A percentile compares a stretch with the other conserved stretches of the same genome.
Evolutionary conservation across 2,329 filamentous ascomycete genomes (phyloP).

Genomic region (Fusarium sp.): DNA sequence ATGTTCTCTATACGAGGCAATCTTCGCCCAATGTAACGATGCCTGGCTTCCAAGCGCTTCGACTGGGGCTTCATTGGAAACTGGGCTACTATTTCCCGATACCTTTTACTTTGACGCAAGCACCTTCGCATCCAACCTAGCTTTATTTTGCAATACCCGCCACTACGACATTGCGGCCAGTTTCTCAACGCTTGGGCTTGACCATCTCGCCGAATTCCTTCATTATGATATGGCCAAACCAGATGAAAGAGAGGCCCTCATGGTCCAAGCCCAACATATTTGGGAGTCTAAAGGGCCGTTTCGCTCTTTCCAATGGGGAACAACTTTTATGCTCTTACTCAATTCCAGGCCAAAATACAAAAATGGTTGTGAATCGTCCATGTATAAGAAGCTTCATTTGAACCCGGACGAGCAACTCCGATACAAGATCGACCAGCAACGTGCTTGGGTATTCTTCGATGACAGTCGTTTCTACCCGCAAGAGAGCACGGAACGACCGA

Average conservation of each 20-base stretch:
- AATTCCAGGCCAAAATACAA: not conserved
- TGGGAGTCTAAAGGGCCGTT: not conserved
- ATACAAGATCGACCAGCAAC: not conserved
- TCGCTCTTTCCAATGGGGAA: not conserved
- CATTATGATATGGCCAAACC: not conserved
- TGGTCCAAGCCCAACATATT: not conserved
- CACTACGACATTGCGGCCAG: not conserved
- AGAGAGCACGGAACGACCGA: not conserved
- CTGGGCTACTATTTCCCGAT: conserved; percentile 17
- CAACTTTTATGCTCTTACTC: not conserved
- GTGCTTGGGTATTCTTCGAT: conserved; percentile 14
- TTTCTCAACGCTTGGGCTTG: not conserved
- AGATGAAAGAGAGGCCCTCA: not conserved
- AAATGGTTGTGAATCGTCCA: not conserved
- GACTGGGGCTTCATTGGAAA: not conserved
- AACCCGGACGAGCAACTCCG: not conserved
- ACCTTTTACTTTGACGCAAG: conserved; percentile 16
- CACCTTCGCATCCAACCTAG: not conserved
- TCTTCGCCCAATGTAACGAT: conserved; percentile 18
- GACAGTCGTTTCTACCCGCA: not conserved
- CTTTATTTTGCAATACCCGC: not conserved
- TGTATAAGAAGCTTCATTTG: conserved; percentile 1
- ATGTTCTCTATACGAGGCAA: conserved; percentile 26
- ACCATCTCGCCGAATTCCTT: not conserved
- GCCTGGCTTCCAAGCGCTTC: not conserved